Base-by-base conservation (phyloP, 2,329 filamentous ascomycete genomes). In the Calonectria crousiana region DNA sequence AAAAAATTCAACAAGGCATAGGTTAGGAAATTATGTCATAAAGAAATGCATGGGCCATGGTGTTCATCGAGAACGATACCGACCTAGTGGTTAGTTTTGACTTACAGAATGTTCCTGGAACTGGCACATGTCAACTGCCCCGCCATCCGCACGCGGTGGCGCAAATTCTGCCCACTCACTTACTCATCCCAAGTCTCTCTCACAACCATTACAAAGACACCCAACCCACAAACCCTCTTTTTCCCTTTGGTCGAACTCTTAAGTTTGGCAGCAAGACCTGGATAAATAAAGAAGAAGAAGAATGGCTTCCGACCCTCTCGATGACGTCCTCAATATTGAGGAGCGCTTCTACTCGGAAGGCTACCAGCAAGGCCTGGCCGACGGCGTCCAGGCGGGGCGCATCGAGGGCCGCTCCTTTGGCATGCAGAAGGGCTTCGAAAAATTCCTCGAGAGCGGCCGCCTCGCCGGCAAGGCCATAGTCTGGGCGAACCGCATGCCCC, bases 391-490 rank as follows among this genome's bases (percentile, higher is more conserved):
- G 73, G 93, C 95, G 38, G 97, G 97, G 49, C 92, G 93, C 72
- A 92, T 95, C 77, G 97, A 99, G 88, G 97, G 97, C 74, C 94
- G 95, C 67, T 91, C 95, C 26, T 95, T 98, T 82, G 97, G 96
- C 0, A 91, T 98, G 52, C 94, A 97, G 83, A 97, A 96, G 77
- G 96, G 96, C 0, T 98, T 97, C 80, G 95, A 98, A 80, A 98
- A 98, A 85, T 98, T 97, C 81, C 83, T 94, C 52, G 93, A 95
- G 75, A 91, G 95, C 83, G 96, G 96, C 3, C 89, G 90, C 73
- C 85, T 98, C 38, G 93, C 96, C 79, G 95, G 95, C 56, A 93
- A 92, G 80, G 92, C 95, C 18, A 86, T 94, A 30, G 89, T 98
- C n/a, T 98, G 96, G 96, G 92, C 93, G 16, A 94, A 94, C 74